Evolutionary conservation across 1,284 basidiomycete genomes (phyloP), one percentile per base, ranked within the genome.

Genomic region (Ceratobasidium sp.): DNA sequence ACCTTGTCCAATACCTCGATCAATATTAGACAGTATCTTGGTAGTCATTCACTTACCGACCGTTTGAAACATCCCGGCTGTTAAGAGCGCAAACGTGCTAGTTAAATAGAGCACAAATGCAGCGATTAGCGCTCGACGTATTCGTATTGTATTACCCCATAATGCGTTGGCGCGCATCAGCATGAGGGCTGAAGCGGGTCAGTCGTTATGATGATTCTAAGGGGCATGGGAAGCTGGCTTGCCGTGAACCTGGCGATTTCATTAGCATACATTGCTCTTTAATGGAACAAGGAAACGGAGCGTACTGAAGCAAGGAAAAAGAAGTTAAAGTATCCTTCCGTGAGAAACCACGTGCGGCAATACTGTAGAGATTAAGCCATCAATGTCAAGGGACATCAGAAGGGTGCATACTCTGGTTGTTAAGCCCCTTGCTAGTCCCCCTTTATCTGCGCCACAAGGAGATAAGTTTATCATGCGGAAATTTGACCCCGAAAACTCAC

Each of bases 271-370:
- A n/a, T 60, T 20, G 39, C 18, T 23, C 1, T 51, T 20, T 3
- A 28, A 26, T 3, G 1, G 33, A 28, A 23, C n/a, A n/a, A n/a
- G n/a, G 46, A 1, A 44, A 51, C n/a, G 9, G 10, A n/a, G n/a
- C 46, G 18, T 33, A 68, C 66, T 44, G 61, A 61, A 28, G 73
- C 73, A 18, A 76, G 39, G 20, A 76, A 63, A 18, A 66, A n/a
- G 53, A 76, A 76, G 63, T 76, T 76, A 46, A 66, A 39, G 28
- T 76, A 76, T 2, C 58, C 73, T 26, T 76, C 73, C 10, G 26
- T n/a, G 3, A 76, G 23, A n/a, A 76, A 76, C 73, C 73, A 76
- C 10, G 39, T 56, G 4, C 63, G 61, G 26, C 73, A 76, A 23
- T 53, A 76, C 73, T 76, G 40, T 44, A 40, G 23, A 56, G 26